These are phyloP conservation scores for Vanrija sp. DNA, from an alignment of 1,284 basidiomycete species.

Conservation along the genomic window DNA sequence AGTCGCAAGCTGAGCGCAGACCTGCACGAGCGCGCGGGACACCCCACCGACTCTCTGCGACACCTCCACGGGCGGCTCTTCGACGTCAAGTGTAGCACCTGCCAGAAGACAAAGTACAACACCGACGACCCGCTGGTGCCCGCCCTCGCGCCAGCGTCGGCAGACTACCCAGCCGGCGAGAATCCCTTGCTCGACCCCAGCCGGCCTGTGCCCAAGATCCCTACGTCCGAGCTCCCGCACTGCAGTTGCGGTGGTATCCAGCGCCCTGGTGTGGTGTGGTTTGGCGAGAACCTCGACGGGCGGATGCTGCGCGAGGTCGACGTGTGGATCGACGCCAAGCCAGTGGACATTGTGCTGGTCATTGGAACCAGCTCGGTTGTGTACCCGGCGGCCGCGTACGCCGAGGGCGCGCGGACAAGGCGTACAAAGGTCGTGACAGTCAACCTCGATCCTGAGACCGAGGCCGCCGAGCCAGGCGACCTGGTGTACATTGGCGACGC, in stretches of 20 bases:
- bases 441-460: slow-evolving; percentile 9
- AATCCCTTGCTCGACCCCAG: slow-evolving; percentile 6
- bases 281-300: slow-evolving; percentile 13
- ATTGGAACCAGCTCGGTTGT: slow-evolving; percentile 12
- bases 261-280: slow-evolving; percentile 16
- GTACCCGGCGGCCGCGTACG: slow-evolving; percentile 12
- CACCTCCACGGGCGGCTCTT: slow-evolving; percentile 16
- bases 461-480: slow-evolving; percentile 1
- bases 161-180: not conserved
- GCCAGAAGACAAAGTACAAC: slow-evolving; percentile 1
- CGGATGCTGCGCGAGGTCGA: slow-evolving; percentile 7
- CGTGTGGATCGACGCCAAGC: slow-evolving; percentile 6
- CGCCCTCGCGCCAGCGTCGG: slow-evolving; percentile 1
- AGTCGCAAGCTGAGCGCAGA: not conserved
- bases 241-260: slow-evolving; percentile 7
- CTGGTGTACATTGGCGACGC: slow-evolving; percentile 13
- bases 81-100: slow-evolving; percentile 9
- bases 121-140: slow-evolving; percentile 7
- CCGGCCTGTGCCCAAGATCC: not conserved
- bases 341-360: slow-evolving; percentile 12
- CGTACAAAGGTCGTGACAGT: slow-evolving; percentile 7
- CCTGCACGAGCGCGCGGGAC: slow-evolving; percentile 13
- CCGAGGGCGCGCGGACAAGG: slow-evolving; percentile 5
- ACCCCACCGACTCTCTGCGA: not conserved
- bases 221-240: not conserved